Evolutionary conservation across 2,329 filamentous ascomycete genomes (phyloP).

Genomic region (Trichoderma semiorbis): DNA sequence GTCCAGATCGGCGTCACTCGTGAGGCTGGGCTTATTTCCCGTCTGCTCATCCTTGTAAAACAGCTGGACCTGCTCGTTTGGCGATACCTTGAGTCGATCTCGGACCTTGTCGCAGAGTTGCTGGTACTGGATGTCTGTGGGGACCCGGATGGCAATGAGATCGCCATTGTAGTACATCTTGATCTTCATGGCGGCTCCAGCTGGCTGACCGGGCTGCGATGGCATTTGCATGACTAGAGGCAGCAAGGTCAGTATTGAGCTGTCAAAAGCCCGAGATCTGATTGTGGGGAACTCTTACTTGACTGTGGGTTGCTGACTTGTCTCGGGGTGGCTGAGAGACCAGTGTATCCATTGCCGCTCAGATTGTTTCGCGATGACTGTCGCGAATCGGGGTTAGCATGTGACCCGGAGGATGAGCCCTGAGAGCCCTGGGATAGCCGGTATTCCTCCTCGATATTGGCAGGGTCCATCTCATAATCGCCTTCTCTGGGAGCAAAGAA

Average conservation of each 20-base stretch:
- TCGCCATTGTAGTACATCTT: slow-evolving; percentile 94
- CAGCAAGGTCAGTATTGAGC: neutral
- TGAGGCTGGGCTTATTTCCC: slow-evolving; percentile 68
- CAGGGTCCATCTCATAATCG: slow-evolving; percentile 87
- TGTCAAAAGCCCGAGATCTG: neutral
- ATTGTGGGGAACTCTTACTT: slow-evolving; percentile 6
- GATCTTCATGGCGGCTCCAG: slow-evolving; percentile 64
- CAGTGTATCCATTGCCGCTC: slow-evolving; percentile 53
- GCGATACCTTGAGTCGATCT: slow-evolving; percentile 73
- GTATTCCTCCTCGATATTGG: slow-evolving; percentile 70
- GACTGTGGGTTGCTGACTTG: slow-evolving; percentile 43
- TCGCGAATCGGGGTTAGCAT: slow-evolving; percentile 56
- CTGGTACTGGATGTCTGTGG: slow-evolving; percentile 71
- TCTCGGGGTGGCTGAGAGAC: slow-evolving; percentile 49
- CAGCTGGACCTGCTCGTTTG: slow-evolving; percentile 68
- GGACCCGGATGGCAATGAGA: slow-evolving; percentile 85
- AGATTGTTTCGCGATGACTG: slow-evolving; percentile 65
- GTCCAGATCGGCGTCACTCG: slow-evolving; percentile 78
- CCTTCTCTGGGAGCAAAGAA: slow-evolving; percentile 88
- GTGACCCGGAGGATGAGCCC: slow-evolving; percentile 62
- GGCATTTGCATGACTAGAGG: slow-evolving; percentile 29
- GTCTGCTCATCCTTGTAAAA: slow-evolving; percentile 84
- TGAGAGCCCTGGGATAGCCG: slow-evolving; percentile 69
- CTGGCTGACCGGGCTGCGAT: slow-evolving; percentile 10
- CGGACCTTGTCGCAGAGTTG: slow-evolving; percentile 80